Evolutionary conservation across 2,329 filamentous ascomycete species (phyloP).

Genomic region (Pseudogymnoascus sp.): DNA sequence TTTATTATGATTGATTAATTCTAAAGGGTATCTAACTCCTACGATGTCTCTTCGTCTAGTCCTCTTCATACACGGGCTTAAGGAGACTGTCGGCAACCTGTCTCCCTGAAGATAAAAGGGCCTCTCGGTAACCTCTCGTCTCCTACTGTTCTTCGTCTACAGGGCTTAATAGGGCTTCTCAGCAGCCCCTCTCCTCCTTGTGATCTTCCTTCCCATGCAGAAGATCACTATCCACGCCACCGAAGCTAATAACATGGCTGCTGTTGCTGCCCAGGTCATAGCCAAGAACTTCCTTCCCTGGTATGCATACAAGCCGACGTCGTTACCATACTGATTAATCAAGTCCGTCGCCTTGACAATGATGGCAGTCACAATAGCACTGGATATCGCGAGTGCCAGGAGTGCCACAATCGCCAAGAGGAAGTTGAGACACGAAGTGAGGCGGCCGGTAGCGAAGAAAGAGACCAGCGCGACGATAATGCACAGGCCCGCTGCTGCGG

Average conservation of each 20-base stretch:
- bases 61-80: not conserved
- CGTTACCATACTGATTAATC: conserved; percentile 34
- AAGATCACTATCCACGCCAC: conserved; percentile 26
- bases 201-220: conserved; percentile 20
- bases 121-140: not conserved
- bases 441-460: conserved; percentile 34
- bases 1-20: not conserved
- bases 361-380: conserved; percentile 63
- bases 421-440: conserved; percentile 16
- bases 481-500: conserved; percentile 43
- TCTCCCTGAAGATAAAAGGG: not conserved
- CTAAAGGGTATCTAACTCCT: conserved; percentile 4
- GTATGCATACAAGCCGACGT: conserved; percentile 28
- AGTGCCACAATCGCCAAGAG: conserved; percentile 30
- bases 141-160: not conserved
- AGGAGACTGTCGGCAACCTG: not conserved
- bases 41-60: not conserved
- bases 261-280: conserved; percentile 52
- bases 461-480: conserved; percentile 40
- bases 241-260: conserved; percentile 32
- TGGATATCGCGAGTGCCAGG: conserved; percentile 59
- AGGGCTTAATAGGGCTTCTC: not conserved
- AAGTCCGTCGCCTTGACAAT: conserved; percentile 44
- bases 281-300: conserved; percentile 48
- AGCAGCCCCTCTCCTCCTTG: not conserved